Evolutionary conservation across 306 rosid genomes (phyloP).

Genomic region (Urtica urens): DNA sequence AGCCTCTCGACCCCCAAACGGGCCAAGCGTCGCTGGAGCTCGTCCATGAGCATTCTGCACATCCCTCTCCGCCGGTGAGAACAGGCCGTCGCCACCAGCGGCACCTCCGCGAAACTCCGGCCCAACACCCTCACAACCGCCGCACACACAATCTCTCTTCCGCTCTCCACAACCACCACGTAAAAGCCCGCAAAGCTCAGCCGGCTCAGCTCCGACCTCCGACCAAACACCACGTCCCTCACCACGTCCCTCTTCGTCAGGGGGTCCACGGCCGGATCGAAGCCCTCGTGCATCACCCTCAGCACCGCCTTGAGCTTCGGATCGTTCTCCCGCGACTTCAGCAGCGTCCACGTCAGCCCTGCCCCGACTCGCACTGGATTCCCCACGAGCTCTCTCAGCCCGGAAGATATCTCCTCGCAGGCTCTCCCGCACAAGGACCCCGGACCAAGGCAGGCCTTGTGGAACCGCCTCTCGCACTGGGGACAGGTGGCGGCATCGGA

Average conservation of each 20-base stretch:
- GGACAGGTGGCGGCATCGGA: constrained; percentile 19
- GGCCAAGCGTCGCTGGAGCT: constrained; percentile 36
- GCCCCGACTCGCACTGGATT: constrained; percentile 22
- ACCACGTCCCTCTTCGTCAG: constrained; percentile 21
- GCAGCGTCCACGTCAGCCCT: constrained; percentile 44
- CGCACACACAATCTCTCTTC: constrained; percentile 24
- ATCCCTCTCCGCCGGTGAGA: constrained; percentile 37
- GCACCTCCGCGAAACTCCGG: constrained; percentile 42
- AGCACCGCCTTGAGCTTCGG: constrained; percentile 36
- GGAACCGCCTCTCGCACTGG: constrained; percentile 46
- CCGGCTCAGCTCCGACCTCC: constrained; percentile 27
- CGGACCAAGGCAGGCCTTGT: constrained; percentile 24
- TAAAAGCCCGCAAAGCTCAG: constrained; percentile 45
- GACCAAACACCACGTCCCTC: constrained; percentile 33
- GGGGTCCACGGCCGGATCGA: constrained; percentile 29
- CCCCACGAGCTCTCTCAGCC: constrained; percentile 34
- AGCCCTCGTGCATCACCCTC: constrained; percentile 40
- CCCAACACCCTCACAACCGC: constrained; percentile 42
- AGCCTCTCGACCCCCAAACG: constrained; percentile 43
- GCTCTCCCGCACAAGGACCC: constrained; percentile 36
- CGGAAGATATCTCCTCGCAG: constrained; percentile 30
- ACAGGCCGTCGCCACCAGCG: constrained; percentile 46
- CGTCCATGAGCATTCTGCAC: constrained; percentile 46
- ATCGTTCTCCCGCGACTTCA: constrained; percentile 20
- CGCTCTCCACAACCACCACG: constrained; percentile 36